These are phyloP conservation scores for Corymbia maculata DNA, from an alignment of 345 rosid genomes.

Conservation along the genomic window DNA sequence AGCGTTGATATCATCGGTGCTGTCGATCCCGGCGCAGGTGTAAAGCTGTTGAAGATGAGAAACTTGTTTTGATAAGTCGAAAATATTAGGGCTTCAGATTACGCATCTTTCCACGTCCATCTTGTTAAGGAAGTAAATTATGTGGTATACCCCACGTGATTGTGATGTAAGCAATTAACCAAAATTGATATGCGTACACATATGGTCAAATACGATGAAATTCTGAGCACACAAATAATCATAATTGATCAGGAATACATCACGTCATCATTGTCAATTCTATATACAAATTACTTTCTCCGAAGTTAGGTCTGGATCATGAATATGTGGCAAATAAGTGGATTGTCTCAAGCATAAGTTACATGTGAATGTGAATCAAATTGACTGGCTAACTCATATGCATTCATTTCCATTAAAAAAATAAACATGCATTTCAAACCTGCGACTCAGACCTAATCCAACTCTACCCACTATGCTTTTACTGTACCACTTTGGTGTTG, in stretches of 20 bases:
- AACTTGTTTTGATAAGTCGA: background rate
- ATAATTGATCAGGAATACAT: too few species aligned
- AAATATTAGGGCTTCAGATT: background rate
- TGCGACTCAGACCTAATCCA: background rate
- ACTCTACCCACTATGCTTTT: background rate
- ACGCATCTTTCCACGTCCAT: background rate
- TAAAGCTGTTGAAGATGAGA: slow-evolving; percentile 31
- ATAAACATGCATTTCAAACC: background rate
- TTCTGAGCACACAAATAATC: background rate
- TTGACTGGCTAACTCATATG: background rate
- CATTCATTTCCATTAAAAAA: background rate
- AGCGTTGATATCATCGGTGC: slow-evolving; percentile 40
- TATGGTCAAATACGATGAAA: fast-evolving
- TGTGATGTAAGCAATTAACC: background rate
- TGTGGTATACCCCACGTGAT: background rate
- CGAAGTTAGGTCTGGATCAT: fast-evolving
- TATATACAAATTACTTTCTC: background rate
- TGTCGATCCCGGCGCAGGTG: slow-evolving; percentile 35
- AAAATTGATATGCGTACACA: background rate
- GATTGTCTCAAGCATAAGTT: background rate
- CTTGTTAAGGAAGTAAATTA: background rate
- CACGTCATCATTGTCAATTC: background rate
- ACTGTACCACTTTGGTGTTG: background rate
- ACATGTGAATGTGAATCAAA: background rate
- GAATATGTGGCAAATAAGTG: background rate